A percentile compares a stretch with the other conserved stretches of the same genome.
These are phyloP conservation scores for Cryptococcus maquisensis DNA, from an alignment of 1,284 basidiomycete species.

Conservation along the genomic window DNA sequence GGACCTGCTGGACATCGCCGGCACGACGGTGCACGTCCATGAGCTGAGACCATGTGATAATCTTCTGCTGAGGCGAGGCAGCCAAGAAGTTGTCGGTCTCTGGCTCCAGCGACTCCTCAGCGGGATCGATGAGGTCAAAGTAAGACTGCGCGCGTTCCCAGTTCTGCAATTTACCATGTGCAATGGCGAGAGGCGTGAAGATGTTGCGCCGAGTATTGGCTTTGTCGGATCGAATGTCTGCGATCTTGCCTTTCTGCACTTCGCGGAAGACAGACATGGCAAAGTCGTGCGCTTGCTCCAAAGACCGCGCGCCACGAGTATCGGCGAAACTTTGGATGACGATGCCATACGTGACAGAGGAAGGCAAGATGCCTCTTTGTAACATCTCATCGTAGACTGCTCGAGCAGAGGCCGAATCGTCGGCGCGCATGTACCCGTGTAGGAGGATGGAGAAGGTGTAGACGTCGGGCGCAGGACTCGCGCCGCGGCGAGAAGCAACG, in stretches of 20 bases:
- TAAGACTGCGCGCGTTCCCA: conserved; percentile 50
- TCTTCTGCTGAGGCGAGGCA: conserved; percentile 24
- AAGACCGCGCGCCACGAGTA: conserved; percentile 15
- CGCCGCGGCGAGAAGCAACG: conserved; percentile 30
- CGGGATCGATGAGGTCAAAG: conserved; percentile 9
- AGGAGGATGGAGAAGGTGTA: conserved; percentile 82
- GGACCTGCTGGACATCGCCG: conserved; percentile 58
- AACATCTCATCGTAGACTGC: conserved; percentile 72
- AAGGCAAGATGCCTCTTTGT: conserved; percentile 62
- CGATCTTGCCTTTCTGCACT: conserved; percentile 14
- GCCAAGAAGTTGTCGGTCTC: too few species aligned
- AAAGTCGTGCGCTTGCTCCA: conserved; percentile 39
- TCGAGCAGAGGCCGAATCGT: conserved; percentile 60
- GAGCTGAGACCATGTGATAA: conserved; percentile 63
- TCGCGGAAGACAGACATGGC: conserved; percentile 29
- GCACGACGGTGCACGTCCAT: conserved; percentile 70
- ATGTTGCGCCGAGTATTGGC: conserved; percentile 31
- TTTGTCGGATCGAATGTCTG: conserved; percentile 15
- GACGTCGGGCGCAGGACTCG: conserved; percentile 36
- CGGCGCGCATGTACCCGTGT: conserved; percentile 64
- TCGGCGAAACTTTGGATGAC: conserved; percentile 58
- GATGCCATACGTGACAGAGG: conserved; percentile 65
- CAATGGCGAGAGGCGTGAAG: conserved; percentile 34
- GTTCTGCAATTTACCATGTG: conserved; percentile 23
- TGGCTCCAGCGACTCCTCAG: too few species aligned